Evolutionary conservation across 1,284 basidiomycete species (phyloP), one percentile per base, ranked within the genome.

Genomic region (Cryptococcus maquisensis): DNA sequence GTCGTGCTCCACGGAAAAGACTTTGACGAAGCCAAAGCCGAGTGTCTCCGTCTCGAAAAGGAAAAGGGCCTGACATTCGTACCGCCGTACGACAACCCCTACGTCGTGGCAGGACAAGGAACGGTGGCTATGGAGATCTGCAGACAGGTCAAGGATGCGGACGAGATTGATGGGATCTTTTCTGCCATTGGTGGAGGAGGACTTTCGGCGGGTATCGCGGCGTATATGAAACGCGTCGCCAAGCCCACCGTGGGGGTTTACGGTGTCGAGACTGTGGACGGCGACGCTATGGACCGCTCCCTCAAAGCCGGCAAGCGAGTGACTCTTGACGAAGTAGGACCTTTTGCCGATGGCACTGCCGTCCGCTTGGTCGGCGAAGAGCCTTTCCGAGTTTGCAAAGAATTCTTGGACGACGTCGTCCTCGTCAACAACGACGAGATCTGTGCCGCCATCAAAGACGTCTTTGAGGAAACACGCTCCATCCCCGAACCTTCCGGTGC

Each of bases 401-500:
- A 87, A 49, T 79, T 90, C 20, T 76, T 97, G n/a, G 92, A 98
- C 67, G 87, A 84, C 9, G 79, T 98, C 35, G 84, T 94, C 41
- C 82, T 88, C 62, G 90, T 89, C 20, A 84, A 87, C 72, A 98
- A 96, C 62, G 96, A 99, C 69, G 96, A 96, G 73, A 86, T 99
- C 52, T 99, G 96, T 71, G 96, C 96, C 4, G 93, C 94, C 16
- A 98, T 98, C 79, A 98, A 98, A 77, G 96, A 98, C 70, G 87
- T 98, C 24, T 99, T 98, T 68, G 94, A 98, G 81, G 93, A 97
- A 72, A 96, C 93, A 0, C 84, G 93, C 44, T 93, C 90, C 23
- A 83, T 96, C 39, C 95, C 95, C 2, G 96, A 99, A 76, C 96
- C 96, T 0, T 88, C 96, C 1, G 96, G 96, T n/a, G 95, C 96